phyloP scores from a whole-genome alignment of 441 rosid genomes.

The Biscutella auriculata region DNA sequence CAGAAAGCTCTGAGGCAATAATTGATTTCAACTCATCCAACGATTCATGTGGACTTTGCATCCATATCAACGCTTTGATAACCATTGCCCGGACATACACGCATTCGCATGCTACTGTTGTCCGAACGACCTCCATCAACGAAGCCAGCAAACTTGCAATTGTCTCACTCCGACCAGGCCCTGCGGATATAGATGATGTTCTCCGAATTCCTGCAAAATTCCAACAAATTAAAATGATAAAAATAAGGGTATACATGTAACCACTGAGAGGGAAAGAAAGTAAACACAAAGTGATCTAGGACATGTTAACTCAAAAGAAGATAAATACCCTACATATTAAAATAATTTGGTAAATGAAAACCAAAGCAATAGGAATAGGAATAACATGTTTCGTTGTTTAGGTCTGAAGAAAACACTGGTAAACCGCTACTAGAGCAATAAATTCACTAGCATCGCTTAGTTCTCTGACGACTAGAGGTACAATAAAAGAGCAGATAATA shows the following conservation, averaged over 20 bases:
- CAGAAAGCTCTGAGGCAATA: conserved; percentile 98
- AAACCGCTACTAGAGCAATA: background rate
- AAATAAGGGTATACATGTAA: background rate
- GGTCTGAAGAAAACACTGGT: conserved; percentile 1
- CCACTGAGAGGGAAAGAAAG: background rate
- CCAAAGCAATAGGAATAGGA: background rate
- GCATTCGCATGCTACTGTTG: conserved; percentile 99
- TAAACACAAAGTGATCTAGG: background rate
- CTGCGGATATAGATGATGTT: conserved; percentile 55
- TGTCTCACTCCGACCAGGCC: conserved; percentile 74
- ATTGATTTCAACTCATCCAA: conserved; percentile 92
- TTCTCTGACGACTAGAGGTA: background rate
- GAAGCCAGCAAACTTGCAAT: conserved; percentile 88
- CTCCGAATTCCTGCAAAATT: conserved; percentile 45
- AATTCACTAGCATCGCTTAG: background rate
- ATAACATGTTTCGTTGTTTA: background rate
- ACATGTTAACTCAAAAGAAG: background rate
- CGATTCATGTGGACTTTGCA: conserved; percentile 95
- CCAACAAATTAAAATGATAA: background rate
- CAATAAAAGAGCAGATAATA: conserved; percentile 4
- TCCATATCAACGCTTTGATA: conserved; percentile 98
- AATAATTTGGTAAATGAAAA: background rate
- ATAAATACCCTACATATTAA: background rate
- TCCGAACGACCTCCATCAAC: conserved; percentile 95
- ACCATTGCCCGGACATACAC: conserved; percentile 98